Evolutionary conservation across 495 filamentous ascomycete genomes (phyloP).

Genomic region (Aspergillus indologenus): DNA sequence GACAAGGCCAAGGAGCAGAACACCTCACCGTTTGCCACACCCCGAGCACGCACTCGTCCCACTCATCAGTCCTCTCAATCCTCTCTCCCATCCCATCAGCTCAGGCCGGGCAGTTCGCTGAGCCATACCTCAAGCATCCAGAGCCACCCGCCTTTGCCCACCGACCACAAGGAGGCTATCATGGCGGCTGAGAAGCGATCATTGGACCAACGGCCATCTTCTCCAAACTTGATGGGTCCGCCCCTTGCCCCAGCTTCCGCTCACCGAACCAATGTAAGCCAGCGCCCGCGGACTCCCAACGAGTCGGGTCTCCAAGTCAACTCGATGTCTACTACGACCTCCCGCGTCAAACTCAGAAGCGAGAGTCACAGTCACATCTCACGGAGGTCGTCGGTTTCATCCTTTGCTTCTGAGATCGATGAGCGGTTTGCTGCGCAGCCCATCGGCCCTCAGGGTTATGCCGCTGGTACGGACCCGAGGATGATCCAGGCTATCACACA

Average conservation of each 20-base stretch:
- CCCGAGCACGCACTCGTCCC: slow-evolving; percentile 34
- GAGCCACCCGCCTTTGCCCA: slow-evolving; percentile 70
- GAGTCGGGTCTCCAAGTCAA: slow-evolving; percentile 45
- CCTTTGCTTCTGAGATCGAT: slow-evolving; percentile 91
- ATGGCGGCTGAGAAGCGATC: slow-evolving; percentile 67
- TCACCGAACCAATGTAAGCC: slow-evolving; percentile 48
- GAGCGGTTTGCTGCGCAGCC: slow-evolving; percentile 75
- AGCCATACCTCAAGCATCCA: slow-evolving; percentile 52
- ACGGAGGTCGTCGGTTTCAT: slow-evolving; percentile 84
- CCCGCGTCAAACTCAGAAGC: slow-evolving; percentile 34
- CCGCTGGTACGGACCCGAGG: slow-evolving; percentile 75
- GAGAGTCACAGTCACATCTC: slow-evolving; percentile 61
- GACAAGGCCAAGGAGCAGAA: slow-evolving; percentile 31
- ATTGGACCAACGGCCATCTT: slow-evolving; percentile 41
- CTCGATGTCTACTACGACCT: slow-evolving; percentile 54
- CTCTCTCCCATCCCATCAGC: slow-evolving; percentile 31
- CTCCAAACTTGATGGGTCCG: slow-evolving; percentile 72
- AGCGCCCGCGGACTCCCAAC: slow-evolving; percentile 70
- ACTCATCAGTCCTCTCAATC: slow-evolving; percentile 36
- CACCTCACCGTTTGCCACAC: slow-evolving; percentile 39
- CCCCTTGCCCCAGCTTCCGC: slow-evolving; percentile 80
- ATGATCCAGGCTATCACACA: slow-evolving; percentile 99
- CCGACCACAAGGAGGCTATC: slow-evolving; percentile 79
- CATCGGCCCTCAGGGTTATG: slow-evolving; percentile 54
- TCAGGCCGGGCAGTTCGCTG: slow-evolving; percentile 65